Base-by-base conservation (phyloP, 2,329 filamentous ascomycete genomes). In the Fusarium chaquense region DNA sequence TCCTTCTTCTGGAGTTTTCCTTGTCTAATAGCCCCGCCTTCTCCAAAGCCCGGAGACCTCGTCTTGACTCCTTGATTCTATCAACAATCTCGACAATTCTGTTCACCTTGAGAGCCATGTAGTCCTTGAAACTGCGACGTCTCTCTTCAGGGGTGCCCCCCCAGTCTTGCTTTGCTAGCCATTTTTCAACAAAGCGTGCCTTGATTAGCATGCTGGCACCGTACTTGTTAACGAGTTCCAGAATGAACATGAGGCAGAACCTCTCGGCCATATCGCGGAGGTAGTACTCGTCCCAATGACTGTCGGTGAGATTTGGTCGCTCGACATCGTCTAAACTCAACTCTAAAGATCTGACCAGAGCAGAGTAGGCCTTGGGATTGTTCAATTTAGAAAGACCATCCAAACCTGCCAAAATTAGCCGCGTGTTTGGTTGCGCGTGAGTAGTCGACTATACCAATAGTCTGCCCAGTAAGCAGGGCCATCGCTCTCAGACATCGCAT, bases 111-210 rank as follows among this genome's bases (percentile, higher is more conserved):
- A 79, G 76, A 24, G 81, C 73, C 79, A 85, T 78, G 76, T 89
- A 87, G 32, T 82, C 77, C 24, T 77, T 78, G 72, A 90, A 91
- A 70, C 86, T 89, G 18, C 76, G 79, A n/a, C 80, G 81, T 41
- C 84, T 81, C 62, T 89, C 85, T 57, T 86, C 83, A 3, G 84
- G 79, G 2, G 79, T 79, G 20, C 83, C 81, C 22, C 91, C 91
- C 83, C 91, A 94, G 10, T 88, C 86, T 76, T 94, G 93, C 72
- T 87, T 89, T 35, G 83, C 86, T n/a, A 94, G 84, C 92, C 92
- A 94, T 58, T 87, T 88, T 64, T 90, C 89, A 40, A 94, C 84
- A 66, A 94, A 88, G 9, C 85, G 85, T 38, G 90, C 88, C 75
- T 87, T 83, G 58, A 90, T 80, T 20, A 93, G 79, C 55, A 85